Conservation (phyloP, 2,329 filamentous ascomycete species). For the Ramularia endophylla region DNA sequence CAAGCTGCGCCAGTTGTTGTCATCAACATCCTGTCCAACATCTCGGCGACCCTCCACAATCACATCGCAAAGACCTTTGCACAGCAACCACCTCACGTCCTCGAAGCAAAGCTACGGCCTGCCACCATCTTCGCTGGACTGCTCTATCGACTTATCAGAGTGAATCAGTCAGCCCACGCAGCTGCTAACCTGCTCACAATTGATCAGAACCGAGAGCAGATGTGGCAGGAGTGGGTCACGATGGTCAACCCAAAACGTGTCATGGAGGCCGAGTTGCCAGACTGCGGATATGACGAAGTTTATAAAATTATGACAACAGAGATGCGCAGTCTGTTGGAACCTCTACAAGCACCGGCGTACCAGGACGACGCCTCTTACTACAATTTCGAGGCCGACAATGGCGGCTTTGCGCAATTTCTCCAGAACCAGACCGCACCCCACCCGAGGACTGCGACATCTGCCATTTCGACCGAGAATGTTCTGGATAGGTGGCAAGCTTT, state of each 20-base stretch:
- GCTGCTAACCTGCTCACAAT: slow-evolving; percentile 89
- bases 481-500: slow-evolving; percentile 75
- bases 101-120: slow-evolving; percentile 79
- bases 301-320: slow-evolving; percentile 53
- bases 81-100: slow-evolving; percentile 75
- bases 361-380: slow-evolving; percentile 35
- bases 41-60: slow-evolving; percentile 71
- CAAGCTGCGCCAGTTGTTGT: slow-evolving; percentile 88
- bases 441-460: slow-evolving; percentile 23
- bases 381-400: slow-evolving; percentile 37
- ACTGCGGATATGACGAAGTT: slow-evolving; percentile 51
- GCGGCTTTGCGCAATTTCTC: slow-evolving; percentile 37
- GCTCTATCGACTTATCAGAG: slow-evolving; percentile 77
- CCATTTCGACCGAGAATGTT: slow-evolving; percentile 53
- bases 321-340: slow-evolving; percentile 64
- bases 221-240: slow-evolving; percentile 87
- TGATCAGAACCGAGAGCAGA: slow-evolving; percentile 82
- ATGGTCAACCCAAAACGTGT: slow-evolving; percentile 53
- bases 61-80: slow-evolving; percentile 84
- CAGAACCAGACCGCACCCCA: slow-evolving; percentile 26
- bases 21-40: slow-evolving; percentile 77
- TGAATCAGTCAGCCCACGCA: slow-evolving; percentile 90
- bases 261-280: slow-evolving; percentile 52
- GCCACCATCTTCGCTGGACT: slow-evolving; percentile 84
- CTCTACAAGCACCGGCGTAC: slow-evolving; percentile 45